These are phyloP conservation scores for Citrus trifoliata DNA, from an alignment of 345 rosid species.

Conservation along the genomic window DNA sequence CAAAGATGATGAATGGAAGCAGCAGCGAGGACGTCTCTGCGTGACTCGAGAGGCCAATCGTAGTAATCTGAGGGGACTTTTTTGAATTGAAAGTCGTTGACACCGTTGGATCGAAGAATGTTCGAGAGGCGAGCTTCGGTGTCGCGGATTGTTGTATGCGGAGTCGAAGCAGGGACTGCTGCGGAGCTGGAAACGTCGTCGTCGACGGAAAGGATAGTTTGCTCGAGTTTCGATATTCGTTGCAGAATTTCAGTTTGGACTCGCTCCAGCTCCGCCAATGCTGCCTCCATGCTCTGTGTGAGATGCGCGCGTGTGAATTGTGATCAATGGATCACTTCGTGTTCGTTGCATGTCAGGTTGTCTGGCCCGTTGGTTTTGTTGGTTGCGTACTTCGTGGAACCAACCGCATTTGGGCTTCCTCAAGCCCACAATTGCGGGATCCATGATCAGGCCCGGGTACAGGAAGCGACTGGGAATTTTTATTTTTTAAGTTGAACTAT, in stretches of 20 bases:
- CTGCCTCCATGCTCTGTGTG: conserved; percentile 36
- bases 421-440: not conserved
- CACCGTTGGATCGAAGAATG: conserved; percentile 57
- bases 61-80: conserved; percentile 67
- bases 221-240: conserved; percentile 53
- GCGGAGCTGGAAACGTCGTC: conserved; percentile 1
- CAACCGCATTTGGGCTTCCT: not conserved
- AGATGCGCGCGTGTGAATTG: not conserved
- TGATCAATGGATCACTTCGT: not conserved
- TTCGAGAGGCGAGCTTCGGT: conserved; percentile 61
- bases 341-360: not conserved
- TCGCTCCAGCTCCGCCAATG: conserved; percentile 55
- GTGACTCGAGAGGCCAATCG: conserved; percentile 67
- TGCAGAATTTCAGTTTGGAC: conserved; percentile 49
- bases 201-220: conserved; percentile 25
- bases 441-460: too few species aligned
- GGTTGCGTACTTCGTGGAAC: not conserved
- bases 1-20: conserved; percentile 81
- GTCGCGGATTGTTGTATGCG: conserved; percentile 11
- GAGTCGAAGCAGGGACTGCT: conserved; percentile 15
- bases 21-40: conserved; percentile 67
- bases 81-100: conserved; percentile 56
- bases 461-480: too few species aligned
- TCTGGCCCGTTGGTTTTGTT: not conserved
- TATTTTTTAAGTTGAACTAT: too few species aligned